phyloP scores from a whole-genome alignment of 176 grass and related monocot species.

The Rhynchospora pubera region DNA sequence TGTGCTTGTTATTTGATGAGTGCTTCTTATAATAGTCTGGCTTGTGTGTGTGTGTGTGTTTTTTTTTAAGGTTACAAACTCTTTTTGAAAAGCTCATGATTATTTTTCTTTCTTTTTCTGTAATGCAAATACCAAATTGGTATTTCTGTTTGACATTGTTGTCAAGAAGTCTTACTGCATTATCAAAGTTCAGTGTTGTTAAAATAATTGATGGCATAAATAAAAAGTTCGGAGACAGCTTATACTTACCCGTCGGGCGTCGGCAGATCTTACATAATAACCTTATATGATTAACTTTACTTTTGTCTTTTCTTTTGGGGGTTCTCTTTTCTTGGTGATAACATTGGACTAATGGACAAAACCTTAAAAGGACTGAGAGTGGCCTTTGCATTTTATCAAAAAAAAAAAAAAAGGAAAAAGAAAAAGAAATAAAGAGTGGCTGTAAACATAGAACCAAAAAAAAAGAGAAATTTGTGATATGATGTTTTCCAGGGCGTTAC shows the following conservation, averaged over 20 bases:
- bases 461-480: not conserved
- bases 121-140: not conserved
- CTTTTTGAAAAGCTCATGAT: not conserved
- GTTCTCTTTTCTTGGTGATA: not conserved
- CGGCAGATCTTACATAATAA: not conserved
- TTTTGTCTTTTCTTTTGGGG: not conserved
- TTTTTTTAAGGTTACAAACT: too few species aligned
- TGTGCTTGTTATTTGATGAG: not conserved
- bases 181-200: not conserved
- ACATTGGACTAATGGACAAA: not conserved
- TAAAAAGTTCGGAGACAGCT: not conserved
- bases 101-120: not conserved
- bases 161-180: not conserved
- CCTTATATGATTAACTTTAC: not conserved
- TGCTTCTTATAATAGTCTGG: not conserved
- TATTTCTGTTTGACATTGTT: not conserved
- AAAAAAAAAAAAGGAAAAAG: too few species aligned
- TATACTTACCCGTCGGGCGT: not conserved
- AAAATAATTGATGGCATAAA: not conserved
- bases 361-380: not conserved
- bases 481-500: not conserved
- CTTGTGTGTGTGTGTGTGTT: not conserved
- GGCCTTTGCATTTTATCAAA: not conserved
- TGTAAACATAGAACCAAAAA: not conserved
- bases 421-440: not conserved